Base-by-base conservation (phyloP, 805 yeast genomes). In the Myxozyma neotropica region DNA sequence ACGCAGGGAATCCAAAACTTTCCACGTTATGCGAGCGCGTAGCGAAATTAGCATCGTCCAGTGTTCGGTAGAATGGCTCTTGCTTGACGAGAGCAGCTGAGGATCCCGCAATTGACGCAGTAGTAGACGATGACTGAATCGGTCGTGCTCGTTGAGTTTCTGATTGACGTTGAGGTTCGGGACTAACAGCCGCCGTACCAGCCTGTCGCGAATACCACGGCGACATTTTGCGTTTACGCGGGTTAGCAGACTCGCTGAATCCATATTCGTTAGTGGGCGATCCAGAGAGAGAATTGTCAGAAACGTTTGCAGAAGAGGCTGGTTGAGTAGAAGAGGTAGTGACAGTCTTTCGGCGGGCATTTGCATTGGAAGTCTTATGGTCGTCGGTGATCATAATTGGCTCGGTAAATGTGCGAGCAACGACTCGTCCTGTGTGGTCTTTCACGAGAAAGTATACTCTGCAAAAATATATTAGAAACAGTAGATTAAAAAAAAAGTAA, bases 361-460 rank as follows among this genome's bases (percentile, higher is more conserved):
- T 55, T 21, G 64, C 64, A 35, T 47, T 60, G 1, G 66, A 70
- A 21, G 83, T 79, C 73, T 89, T 92, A 79, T 93, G 95, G 73
- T 96, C 86, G 73, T 94, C 98, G 84, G 96, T 93, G 52, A 93
- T 91, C 86, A 89, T 86, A 31, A 93, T 88, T 4, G 90, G 84
- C 7, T 85, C 75, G 0, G 96, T 83, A 6, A 86, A 72, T 21
- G 83, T 83, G 67, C 85, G 85, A 5, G 92, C 97, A 17, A 93
- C 79, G 3, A 90, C 79, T 24, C 79, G 77, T 23, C 86, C 87
- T 7, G 77, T 70, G 57, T 77, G 70, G 72, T 92, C 84, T 62
- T 83, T 85, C 51, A 93, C 70, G 2, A 87, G 82, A 53, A 73
- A 69, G 46, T 66, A 68, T 1, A 70, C 72, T 53, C 70, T 59